phyloP scores from a whole-genome alignment of 2,329 filamentous ascomycete species.

The Ceratocystis harringtonii region DNA sequence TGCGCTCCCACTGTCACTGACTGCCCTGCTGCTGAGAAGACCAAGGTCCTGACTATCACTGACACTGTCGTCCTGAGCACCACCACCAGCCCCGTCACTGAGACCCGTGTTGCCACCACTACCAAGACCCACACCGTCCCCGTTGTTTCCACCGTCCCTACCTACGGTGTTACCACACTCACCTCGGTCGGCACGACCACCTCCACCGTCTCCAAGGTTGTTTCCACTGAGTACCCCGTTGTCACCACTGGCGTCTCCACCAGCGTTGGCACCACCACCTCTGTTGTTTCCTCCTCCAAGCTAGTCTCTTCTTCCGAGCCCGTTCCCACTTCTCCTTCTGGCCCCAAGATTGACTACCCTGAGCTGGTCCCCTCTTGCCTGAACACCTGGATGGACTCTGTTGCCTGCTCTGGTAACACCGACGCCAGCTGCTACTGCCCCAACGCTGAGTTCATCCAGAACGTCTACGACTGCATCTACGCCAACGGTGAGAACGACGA shows the following conservation, averaged over 20 bases:
- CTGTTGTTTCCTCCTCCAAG: slow-evolving; percentile 33
- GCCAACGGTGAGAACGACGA: slow-evolving; percentile 54
- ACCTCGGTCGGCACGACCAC: slow-evolving; percentile 18
- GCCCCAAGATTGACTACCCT: slow-evolving; percentile 41
- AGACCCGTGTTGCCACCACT: slow-evolving; percentile 30
- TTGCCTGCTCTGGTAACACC: slow-evolving; percentile 69
- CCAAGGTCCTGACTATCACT: slow-evolving; percentile 34
- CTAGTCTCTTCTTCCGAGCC: slow-evolving; percentile 29
- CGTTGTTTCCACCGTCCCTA: slow-evolving; percentile 15
- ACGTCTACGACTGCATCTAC: slow-evolving; percentile 68
- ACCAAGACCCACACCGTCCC: slow-evolving; percentile 24
- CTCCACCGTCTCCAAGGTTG: slow-evolving; percentile 25
- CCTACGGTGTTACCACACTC: slow-evolving; percentile 17
- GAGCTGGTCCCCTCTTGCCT: slow-evolving; percentile 70
- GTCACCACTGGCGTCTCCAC: slow-evolving; percentile 35
- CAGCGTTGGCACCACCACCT: slow-evolving; percentile 31
- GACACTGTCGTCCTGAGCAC: slow-evolving; percentile 43
- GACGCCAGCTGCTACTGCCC: slow-evolving; percentile 81
- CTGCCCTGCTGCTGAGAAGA: slow-evolving; percentile 33
- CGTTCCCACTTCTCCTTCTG: slow-evolving; percentile 26
- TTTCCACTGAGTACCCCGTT: slow-evolving; percentile 35
- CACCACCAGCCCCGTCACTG: slow-evolving; percentile 47
- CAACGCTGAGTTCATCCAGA: slow-evolving; percentile 56
- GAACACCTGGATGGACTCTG: slow-evolving; percentile 70
- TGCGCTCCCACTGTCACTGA: slow-evolving; percentile 32